Evolutionary conservation across 148 eudicot species (phyloP).

Genomic region (Vaccinium myrtillus): DNA sequence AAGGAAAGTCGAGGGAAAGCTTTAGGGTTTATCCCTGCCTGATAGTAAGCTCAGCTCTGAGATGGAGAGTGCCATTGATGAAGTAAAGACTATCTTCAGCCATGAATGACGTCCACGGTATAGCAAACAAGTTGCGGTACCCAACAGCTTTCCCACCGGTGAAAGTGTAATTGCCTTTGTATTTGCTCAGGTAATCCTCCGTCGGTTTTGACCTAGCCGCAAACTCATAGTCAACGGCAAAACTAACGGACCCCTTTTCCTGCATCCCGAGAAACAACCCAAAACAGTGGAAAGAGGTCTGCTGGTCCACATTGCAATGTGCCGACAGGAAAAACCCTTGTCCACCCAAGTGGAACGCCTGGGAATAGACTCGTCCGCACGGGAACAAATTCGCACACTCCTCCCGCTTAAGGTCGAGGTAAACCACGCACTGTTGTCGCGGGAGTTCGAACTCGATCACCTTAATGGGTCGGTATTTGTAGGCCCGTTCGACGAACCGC

Average conservation of each 20-base stretch:
- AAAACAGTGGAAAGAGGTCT: slow-evolving; percentile 82
- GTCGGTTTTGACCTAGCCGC: slow-evolving; percentile 80
- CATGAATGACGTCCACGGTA: slow-evolving; percentile 85
- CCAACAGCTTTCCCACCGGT: slow-evolving; percentile 95
- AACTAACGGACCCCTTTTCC: slow-evolving; percentile 83
- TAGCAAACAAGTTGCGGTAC: slow-evolving; percentile 75
- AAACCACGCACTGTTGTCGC: slow-evolving; percentile 81
- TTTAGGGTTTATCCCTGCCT: slow-evolving; percentile 34
- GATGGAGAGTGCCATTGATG: slow-evolving; percentile 70
- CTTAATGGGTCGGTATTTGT: slow-evolving; percentile 87
- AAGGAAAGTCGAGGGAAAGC: slow-evolving; percentile 5
- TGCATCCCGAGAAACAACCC: slow-evolving; percentile 93
- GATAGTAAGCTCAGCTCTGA: slow-evolving; percentile 88
- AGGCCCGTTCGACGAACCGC: slow-evolving; percentile 67
- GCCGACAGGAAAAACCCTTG: slow-evolving; percentile 92
- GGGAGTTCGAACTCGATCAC: slow-evolving; percentile 86
- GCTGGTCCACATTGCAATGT: slow-evolving; percentile 94
- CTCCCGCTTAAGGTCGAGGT: slow-evolving; percentile 72
- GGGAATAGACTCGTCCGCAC: slow-evolving; percentile 79
- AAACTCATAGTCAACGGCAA: slow-evolving; percentile 85
- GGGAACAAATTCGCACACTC: slow-evolving; percentile 82
- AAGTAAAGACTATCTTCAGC: slow-evolving; percentile 86
- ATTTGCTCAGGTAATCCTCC: slow-evolving; percentile 76
- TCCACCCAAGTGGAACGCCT: slow-evolving; percentile 89
- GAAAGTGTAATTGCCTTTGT: slow-evolving; percentile 84